phyloP scores from a whole-genome alignment of 768 basidiomycete genomes.

The Russula brevipes region DNA sequence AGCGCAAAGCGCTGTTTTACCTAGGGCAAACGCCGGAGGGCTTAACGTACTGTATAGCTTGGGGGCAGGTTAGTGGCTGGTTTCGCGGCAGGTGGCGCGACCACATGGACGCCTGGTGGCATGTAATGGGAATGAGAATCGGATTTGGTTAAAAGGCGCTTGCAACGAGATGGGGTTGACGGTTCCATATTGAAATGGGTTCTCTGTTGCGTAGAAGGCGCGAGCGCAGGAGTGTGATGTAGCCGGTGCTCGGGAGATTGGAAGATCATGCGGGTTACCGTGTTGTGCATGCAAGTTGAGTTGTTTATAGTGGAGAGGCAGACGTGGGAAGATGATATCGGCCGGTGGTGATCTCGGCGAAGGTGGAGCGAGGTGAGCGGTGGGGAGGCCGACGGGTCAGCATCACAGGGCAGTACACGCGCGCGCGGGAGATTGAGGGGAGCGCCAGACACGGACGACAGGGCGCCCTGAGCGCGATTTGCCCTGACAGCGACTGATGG shows the following conservation, averaged over 20 bases:
- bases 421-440: conserved; percentile 16
- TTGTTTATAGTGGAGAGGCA: conserved; percentile 2
- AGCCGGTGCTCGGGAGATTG: conserved; percentile 18
- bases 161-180: conserved; percentile 1
- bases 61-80: conserved; percentile 15
- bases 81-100: conserved; percentile 19
- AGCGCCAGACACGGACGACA: conserved; percentile 14
- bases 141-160: conserved; percentile 14
- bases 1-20: background rate
- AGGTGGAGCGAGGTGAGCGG: conserved; percentile 16
- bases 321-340: conserved; percentile 23
- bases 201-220: conserved; percentile 11
- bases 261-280: conserved; percentile 12
- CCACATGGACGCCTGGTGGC: conserved; percentile 24
- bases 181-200: conserved; percentile 10
- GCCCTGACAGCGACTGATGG: conserved; percentile 18
- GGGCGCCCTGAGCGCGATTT: conserved; percentile 22
- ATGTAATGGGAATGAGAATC: conserved; percentile 24
- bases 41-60: conserved; percentile 15
- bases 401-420: conserved; percentile 3
- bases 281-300: conserved; percentile 5
- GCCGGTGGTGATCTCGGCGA: conserved; percentile 19
- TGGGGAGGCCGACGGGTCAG: conserved; percentile 12
- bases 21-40: conserved; percentile 6
- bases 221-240: conserved; percentile 4